phyloP scores from a whole-genome alignment of 306 rosid genomes.

The Dryas octopetala region DNA sequence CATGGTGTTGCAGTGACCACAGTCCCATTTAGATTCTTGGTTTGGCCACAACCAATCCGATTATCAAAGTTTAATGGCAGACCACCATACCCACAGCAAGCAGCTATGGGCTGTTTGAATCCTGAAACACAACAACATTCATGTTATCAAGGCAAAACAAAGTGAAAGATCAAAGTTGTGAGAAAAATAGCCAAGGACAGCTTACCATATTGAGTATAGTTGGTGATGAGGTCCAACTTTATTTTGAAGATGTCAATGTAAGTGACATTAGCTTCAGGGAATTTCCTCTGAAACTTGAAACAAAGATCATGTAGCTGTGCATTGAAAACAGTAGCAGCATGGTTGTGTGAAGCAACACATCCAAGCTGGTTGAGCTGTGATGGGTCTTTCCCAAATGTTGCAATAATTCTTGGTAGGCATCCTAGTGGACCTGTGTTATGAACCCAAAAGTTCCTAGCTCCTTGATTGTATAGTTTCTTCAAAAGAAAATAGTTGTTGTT shows the following conservation, averaged over 20 bases:
- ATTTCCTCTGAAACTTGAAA: slow-evolving; percentile 18
- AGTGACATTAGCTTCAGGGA: slow-evolving; percentile 31
- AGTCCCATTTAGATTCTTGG: slow-evolving; percentile 33
- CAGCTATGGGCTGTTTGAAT: slow-evolving; percentile 36
- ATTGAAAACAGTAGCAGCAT: slow-evolving; percentile 36
- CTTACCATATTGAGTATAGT: slow-evolving; percentile 34
- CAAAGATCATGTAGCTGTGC: slow-evolving; percentile 35
- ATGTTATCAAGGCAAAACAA: neutral
- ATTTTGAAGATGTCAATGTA: slow-evolving; percentile 37
- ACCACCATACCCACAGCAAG: slow-evolving; percentile 50
- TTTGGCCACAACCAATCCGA: slow-evolving; percentile 35
- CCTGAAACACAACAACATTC: slow-evolving; percentile 15
- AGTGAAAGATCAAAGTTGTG: neutral
- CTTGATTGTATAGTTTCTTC: slow-evolving; percentile 35
- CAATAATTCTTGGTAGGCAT: slow-evolving; percentile 38
- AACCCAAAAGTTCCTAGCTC: slow-evolving; percentile 42
- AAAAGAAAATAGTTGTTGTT: neutral
- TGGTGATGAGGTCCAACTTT: slow-evolving; percentile 38
- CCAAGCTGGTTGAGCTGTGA: slow-evolving; percentile 35
- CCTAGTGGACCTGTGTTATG: slow-evolving; percentile 49
- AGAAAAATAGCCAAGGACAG: neutral
- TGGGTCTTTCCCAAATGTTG: slow-evolving; percentile 29
- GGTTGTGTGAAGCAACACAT: slow-evolving; percentile 37
- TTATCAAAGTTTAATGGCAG: slow-evolving; percentile 37
- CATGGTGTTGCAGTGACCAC: slow-evolving; percentile 30